Conservation (phyloP, 257 asterid genomes). For the Nicotiana otophora region DNA sequence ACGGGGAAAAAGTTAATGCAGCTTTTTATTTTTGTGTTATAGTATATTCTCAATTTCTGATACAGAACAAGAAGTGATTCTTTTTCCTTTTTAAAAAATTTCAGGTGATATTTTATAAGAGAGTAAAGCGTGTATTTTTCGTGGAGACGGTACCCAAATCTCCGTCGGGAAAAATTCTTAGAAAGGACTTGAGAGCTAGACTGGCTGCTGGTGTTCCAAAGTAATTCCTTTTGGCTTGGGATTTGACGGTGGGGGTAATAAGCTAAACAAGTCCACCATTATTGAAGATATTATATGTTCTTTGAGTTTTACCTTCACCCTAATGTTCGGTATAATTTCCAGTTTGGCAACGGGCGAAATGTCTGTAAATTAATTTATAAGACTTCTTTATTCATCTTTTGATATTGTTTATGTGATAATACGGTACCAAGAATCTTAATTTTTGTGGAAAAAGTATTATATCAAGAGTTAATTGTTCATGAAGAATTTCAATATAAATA, state of each 20-base stretch:
- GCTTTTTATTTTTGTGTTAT: background rate
- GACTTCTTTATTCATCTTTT: background rate
- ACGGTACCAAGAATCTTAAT: background rate
- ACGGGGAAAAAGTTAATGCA: background rate
- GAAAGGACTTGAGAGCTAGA: slow-evolving; percentile 83
- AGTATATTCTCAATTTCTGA: background rate
- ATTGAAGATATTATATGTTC: background rate
- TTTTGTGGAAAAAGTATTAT: background rate
- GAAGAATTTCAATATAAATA: no score
- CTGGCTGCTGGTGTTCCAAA: slow-evolving; percentile 37
- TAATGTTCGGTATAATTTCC: background rate
- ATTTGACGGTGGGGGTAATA: background rate
- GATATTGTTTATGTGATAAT: background rate
- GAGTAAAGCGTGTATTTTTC: slow-evolving; percentile 65
- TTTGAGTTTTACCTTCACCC: background rate
- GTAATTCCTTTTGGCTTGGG: background rate
- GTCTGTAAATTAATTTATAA: slow-evolving; percentile 1
- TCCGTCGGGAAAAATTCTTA: slow-evolving; percentile 87
- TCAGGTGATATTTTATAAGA: slow-evolving; percentile 91
- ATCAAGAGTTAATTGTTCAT: background rate
- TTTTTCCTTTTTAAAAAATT: background rate
- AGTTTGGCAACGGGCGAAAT: background rate
- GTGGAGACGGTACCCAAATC: slow-evolving; percentile 69
- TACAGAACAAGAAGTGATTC: background rate
- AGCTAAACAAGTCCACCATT: background rate